A percentile compares a stretch with the other conserved stretches of the same genome.
Evolutionary conservation across 495 filamentous ascomycete genomes (phyloP).

Genomic region (Beverwykella pulmonaria): DNA sequence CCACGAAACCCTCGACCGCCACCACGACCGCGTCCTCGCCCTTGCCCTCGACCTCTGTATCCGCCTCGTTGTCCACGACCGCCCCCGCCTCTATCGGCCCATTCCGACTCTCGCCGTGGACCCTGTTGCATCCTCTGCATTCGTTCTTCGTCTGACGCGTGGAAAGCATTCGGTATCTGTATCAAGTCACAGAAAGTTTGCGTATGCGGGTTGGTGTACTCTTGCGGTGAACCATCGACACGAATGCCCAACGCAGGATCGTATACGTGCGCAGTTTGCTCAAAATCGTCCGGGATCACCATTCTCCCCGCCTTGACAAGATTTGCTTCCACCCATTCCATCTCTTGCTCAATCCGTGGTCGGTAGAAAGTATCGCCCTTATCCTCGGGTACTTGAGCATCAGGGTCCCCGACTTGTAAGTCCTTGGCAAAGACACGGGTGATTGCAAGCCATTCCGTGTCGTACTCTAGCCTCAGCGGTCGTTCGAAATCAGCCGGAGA

Average conservation of each 20-base stretch:
- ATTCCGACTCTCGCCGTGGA: slow-evolving; percentile 21
- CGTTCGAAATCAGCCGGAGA: slow-evolving; percentile 20
- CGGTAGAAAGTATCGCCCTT: slow-evolving; percentile 67
- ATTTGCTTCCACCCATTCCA: slow-evolving; percentile 76
- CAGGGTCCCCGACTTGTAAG: slow-evolving; percentile 60
- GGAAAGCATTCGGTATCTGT: slow-evolving; percentile 76
- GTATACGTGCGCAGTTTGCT: slow-evolving; percentile 71
- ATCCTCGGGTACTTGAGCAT: slow-evolving; percentile 52
- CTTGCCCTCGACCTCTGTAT: slow-evolving; percentile 33
- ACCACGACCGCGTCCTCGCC: slow-evolving; percentile 18
- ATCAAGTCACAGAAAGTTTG: slow-evolving; percentile 73
- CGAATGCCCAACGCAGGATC: slow-evolving; percentile 46
- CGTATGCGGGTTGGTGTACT: slow-evolving; percentile 86
- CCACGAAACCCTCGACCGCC: slow-evolving; percentile 7
- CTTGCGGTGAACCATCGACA: slow-evolving; percentile 57
- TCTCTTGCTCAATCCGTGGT: slow-evolving; percentile 62
- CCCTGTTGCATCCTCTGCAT: slow-evolving; percentile 51
- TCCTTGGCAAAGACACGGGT: slow-evolving; percentile 72
- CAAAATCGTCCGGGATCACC: slow-evolving; percentile 74
- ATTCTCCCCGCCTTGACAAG: slow-evolving; percentile 63
- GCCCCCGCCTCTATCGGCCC: slow-evolving; percentile 21
- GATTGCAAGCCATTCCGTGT: slow-evolving; percentile 94
- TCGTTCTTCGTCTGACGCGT: slow-evolving; percentile 68
- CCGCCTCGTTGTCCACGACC: slow-evolving; percentile 31
- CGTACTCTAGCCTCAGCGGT: slow-evolving; percentile 67